Conservation (phyloP, 805 yeast species). For the Candida yuanshanica region DNA sequence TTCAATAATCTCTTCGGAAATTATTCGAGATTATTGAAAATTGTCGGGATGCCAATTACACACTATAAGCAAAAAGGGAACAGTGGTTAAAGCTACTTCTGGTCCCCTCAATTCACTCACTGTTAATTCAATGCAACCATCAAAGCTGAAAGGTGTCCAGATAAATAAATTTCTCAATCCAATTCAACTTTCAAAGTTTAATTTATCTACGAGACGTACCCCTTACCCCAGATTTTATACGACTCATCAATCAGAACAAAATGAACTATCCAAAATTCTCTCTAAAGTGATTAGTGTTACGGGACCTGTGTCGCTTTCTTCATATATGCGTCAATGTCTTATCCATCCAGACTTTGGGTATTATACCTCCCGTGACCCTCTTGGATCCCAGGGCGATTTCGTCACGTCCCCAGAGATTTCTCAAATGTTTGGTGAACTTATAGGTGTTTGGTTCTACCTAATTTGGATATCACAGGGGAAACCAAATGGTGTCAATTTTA, state of each 20-base stretch:
- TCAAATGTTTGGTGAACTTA: conserved; percentile 80
- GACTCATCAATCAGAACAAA: not conserved
- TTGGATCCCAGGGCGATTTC: conserved; percentile 68
- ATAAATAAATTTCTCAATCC: no score
- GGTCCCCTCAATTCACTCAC: no score
- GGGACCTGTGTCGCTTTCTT: conserved; percentile 70
- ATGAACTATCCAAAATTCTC: conserved; percentile 15
- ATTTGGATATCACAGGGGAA: conserved; percentile 53
- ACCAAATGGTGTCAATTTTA: conserved; percentile 44
- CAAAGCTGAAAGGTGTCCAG: no score
- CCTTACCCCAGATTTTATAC: not conserved
- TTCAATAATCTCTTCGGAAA: no score
- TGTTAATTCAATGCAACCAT: no score
- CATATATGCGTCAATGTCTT: conserved; percentile 77
- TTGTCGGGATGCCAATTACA: no score
- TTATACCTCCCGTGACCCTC: conserved; percentile 71
- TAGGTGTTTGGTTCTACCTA: conserved; percentile 66
- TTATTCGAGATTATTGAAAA: no score
- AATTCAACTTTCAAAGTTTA: no score
- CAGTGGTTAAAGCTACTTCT: no score
- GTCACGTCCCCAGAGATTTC: conserved; percentile 84
- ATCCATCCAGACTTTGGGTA: conserved; percentile 75
- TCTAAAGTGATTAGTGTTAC: conserved; percentile 38
- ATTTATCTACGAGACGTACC: not conserved
- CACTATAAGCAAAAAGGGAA: no score